These are phyloP conservation scores for Phialophora verrucosa DNA, from an alignment of 2,329 filamentous ascomycete genomes.

Conservation along the genomic window DNA sequence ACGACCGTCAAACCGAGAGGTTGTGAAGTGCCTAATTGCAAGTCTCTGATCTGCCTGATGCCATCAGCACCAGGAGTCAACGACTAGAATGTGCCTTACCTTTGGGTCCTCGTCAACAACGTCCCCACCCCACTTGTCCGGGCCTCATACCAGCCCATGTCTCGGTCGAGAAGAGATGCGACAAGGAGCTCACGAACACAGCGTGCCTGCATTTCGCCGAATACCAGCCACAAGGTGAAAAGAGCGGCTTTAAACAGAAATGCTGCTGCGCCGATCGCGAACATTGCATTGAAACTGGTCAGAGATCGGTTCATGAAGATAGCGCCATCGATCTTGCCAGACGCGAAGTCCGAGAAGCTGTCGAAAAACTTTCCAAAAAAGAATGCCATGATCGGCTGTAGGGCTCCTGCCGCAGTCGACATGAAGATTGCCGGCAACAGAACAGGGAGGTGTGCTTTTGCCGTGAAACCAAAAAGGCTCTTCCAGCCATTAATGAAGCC, in stretches of 20 bases:
- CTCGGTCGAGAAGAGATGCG: constrained; percentile 68
- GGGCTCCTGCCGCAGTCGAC: constrained; percentile 65
- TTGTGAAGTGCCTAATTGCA: constrained; percentile 80
- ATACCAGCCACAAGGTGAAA: constrained; percentile 73
- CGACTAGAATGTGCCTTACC: constrained; percentile 58
- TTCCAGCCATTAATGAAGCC: constrained; percentile 49
- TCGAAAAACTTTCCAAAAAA: constrained; percentile 78
- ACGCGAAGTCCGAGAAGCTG: constrained; percentile 69
- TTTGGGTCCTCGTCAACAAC: constrained; percentile 73
- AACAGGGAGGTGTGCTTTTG: constrained; percentile 61
- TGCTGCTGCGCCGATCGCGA: constrained; percentile 66
- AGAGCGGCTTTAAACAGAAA: constrained; percentile 72
- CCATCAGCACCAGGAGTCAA: constrained; percentile 5
- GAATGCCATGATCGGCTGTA: constrained; percentile 70
- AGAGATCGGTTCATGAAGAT: constrained; percentile 64
- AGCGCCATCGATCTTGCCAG: constrained; percentile 55
- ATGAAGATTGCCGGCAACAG: constrained; percentile 62
- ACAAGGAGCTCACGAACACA: constrained; percentile 71
- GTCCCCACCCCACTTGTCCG: constrained; percentile 73
- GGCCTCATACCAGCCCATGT: constrained; percentile 82
- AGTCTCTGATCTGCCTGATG: constrained; percentile 76
- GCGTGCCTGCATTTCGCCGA: constrained; percentile 80
- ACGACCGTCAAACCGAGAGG: constrained; percentile 74
- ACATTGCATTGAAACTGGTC: constrained; percentile 66
- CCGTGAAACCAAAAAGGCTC: constrained; percentile 75